These are phyloP conservation scores for Guyanaporus albipodus DNA, from an alignment of 768 basidiomycete species.

Conservation along the genomic window DNA sequence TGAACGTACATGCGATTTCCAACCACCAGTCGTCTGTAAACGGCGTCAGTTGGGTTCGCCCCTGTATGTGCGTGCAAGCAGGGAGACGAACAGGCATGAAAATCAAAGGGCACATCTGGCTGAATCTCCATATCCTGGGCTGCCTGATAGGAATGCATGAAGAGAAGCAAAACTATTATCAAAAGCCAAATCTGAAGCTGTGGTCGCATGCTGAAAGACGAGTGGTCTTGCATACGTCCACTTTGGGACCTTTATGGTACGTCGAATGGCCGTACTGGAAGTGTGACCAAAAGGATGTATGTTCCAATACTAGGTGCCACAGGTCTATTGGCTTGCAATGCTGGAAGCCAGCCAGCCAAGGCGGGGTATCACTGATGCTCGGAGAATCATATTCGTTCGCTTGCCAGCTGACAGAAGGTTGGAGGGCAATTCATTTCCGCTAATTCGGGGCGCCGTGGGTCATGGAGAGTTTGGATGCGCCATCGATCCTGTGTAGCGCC, in stretches of 20 bases:
- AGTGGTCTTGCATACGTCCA: not conserved
- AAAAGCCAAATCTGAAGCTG: not conserved
- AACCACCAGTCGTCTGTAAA: slow-evolving; percentile 3
- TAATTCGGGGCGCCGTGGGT: no score
- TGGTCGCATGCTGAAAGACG: not conserved
- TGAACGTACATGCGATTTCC: not conserved
- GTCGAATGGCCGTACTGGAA: no score
- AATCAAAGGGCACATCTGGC: not conserved
- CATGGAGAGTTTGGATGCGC: no score
- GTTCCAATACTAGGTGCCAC: no score
- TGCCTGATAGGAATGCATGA: not conserved
- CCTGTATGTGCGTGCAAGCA: not conserved
- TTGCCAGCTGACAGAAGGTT: not conserved
- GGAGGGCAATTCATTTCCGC: not conserved
- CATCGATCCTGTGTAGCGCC: no score
- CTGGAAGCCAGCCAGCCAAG: not conserved
- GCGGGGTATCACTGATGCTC: not conserved
- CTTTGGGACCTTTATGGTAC: no score
- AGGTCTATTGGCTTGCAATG: not conserved
- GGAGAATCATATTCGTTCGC: not conserved
- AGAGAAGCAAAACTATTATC: not conserved
- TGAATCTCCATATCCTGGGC: not conserved
- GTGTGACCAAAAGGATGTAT: no score
- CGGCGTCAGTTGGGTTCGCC: slow-evolving; percentile 1
- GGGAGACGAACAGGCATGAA: not conserved